These are phyloP conservation scores for Puccinia sorghi DNA, from an alignment of 1,284 basidiomycete species.

Conservation along the genomic window DNA sequence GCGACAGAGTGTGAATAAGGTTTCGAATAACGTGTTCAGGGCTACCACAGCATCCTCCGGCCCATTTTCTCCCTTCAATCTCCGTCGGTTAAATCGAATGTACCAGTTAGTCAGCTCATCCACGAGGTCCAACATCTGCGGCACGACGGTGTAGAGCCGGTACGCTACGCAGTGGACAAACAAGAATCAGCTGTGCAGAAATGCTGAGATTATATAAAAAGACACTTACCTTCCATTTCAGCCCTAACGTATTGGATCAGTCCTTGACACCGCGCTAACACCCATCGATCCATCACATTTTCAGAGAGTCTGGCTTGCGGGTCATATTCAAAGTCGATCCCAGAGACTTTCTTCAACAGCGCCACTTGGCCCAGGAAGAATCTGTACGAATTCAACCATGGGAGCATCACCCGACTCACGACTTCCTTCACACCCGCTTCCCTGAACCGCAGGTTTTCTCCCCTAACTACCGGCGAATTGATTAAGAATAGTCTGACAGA, in stretches of 20 bases:
- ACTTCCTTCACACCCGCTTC: slow-evolving; percentile 98
- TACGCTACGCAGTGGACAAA: slow-evolving; percentile 64
- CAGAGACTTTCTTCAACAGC: slow-evolving; percentile 79
- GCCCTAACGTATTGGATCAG: slow-evolving; percentile 85
- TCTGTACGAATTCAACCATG: slow-evolving; percentile 99
- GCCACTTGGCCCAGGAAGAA: slow-evolving; percentile 98
- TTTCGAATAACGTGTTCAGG: slow-evolving; percentile 94
- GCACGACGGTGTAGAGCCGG: slow-evolving; percentile 96
- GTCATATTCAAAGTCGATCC: slow-evolving; percentile 81
- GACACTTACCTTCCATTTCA: slow-evolving; percentile 77
- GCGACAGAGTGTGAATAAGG: slow-evolving; percentile 86
- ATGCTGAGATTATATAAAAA: neutral
- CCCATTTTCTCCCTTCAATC: slow-evolving; percentile 93
- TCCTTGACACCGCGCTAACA: slow-evolving; percentile 93
- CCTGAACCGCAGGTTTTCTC: slow-evolving; percentile 95
- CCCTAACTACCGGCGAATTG: slow-evolving; percentile 97
- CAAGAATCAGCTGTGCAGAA: neutral
- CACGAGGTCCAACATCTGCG: slow-evolving; percentile 85
- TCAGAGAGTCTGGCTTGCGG: slow-evolving; percentile 77
- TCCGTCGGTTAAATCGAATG: slow-evolving; percentile 95
- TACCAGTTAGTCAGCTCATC: slow-evolving; percentile 99
- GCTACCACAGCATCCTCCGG: slow-evolving; percentile 83
- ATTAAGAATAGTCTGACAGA: slow-evolving; percentile 84
- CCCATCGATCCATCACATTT: slow-evolving; percentile 99
- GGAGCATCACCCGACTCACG: slow-evolving; percentile 87